Percentiles rank a stretch among this genome's conserved stretches.
phyloP scores from a whole-genome alignment of 768 basidiomycete genomes.

The Infundibulicybe gibba region DNA sequence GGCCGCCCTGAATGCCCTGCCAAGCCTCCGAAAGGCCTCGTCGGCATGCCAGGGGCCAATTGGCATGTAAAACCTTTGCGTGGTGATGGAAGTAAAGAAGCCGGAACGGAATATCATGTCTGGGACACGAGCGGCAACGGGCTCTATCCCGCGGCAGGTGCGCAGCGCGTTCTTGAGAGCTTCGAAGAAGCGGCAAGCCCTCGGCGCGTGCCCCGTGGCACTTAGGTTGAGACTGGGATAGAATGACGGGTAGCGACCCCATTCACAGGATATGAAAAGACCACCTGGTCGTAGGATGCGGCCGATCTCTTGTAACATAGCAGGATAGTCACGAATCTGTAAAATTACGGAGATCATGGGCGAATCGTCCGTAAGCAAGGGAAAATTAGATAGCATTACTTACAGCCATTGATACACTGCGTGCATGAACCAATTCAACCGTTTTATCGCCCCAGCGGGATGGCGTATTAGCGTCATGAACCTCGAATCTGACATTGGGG shows the following conservation, averaged over 20 bases:
- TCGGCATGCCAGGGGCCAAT: constrained; percentile 53
- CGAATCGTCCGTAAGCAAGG: neutral
- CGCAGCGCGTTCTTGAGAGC: constrained; percentile 30
- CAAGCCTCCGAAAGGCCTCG: constrained; percentile 30
- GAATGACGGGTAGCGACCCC: constrained; percentile 41
- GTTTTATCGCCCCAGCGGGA: constrained; percentile 47
- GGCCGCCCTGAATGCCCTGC: constrained; percentile 33
- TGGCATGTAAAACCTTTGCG: constrained; percentile 38
- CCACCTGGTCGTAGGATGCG: constrained; percentile 72
- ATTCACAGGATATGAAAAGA: constrained; percentile 64
- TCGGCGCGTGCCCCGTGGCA: constrained; percentile 35
- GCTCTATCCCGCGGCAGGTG: constrained; percentile 29
- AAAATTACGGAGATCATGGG: constrained; percentile 3
- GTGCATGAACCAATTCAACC: constrained; percentile 70
- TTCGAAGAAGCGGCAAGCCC: constrained; percentile 31
- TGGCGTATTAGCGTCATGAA: constrained; percentile 55
- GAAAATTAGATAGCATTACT: constrained; percentile 18
- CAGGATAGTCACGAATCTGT: constrained; percentile 54
- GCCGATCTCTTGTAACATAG: constrained; percentile 51
- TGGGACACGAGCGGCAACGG: constrained; percentile 33
- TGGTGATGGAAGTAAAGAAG: constrained; percentile 37
- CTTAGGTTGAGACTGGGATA: constrained; percentile 23
- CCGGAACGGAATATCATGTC: constrained; percentile 29
- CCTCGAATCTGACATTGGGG: constrained; percentile 60
- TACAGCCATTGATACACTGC: constrained; percentile 58